Base-by-base conservation (phyloP, 2,329 filamentous ascomycete genomes). In the Verticillium longisporum region DNA sequence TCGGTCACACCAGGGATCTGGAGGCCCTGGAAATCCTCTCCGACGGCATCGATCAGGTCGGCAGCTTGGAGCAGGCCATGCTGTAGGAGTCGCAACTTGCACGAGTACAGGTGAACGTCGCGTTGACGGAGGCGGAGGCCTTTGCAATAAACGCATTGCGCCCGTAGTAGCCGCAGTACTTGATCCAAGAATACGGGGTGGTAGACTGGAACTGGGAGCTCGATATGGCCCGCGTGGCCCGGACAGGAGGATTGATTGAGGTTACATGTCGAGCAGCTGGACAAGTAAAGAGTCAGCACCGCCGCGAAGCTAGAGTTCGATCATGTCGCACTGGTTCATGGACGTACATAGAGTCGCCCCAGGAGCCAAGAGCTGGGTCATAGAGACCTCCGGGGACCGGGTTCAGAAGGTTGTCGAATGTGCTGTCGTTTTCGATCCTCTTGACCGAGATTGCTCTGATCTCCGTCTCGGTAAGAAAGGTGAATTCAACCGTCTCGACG, bases 131-230 rank as follows among this genome's bases (percentile, higher is more conserved):
- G 83, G 71, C 90, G 91, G 67, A 99, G 87, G 61, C 88, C 87
- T 71, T 93, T 89, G 76, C 96, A 99, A 78, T 97, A 97, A 62
- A 89, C 84, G 73, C 95, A 99, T 74, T 94, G 90, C 60, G 91
- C 89, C 68, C 92, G 88, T 21, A 99, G 82, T 55, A 99, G 81
- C 55, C 91, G 88, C 65, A 96, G 85, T 59, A 93, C 84, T 73
- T 97, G 93, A 72, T 97, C 93, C 81, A 99, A 89, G 71, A 97
- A 98, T 1, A 92, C 90, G n/a, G 94, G 91, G 74, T 99, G 94
- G 73, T 98, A 99, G 59, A 97, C 91, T 56, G 91, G 91, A 13
- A 93, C 89, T 14, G 95, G 93, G 13, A 99, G 87, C 69, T 97
- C 92, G 73, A 99, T 96, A 72, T 99, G 95, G 59, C 95, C 96